A percentile compares a stretch with the other conserved stretches of the same genome.
These are phyloP conservation scores for Lenzites betulinus DNA, from an alignment of 768 basidiomycete genomes.

Conservation along the genomic window DNA sequence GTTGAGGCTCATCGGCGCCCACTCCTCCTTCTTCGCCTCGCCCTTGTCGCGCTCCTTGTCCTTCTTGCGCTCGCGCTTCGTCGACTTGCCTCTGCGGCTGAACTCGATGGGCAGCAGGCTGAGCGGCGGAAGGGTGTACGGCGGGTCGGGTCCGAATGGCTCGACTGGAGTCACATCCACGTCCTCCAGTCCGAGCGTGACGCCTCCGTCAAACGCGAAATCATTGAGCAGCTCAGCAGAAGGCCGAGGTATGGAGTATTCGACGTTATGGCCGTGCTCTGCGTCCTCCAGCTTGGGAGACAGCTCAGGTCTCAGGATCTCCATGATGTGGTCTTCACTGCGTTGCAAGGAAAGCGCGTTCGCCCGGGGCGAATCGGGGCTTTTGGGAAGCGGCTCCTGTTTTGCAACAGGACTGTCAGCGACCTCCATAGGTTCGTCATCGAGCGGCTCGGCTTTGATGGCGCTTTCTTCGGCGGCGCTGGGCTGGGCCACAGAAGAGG, in stretches of 20 bases:
- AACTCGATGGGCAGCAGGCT: slow-evolving; percentile 58
- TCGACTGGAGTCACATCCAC: background rate
- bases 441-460: slow-evolving; percentile 11
- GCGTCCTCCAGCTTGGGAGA: background rate
- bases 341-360: slow-evolving; percentile 3
- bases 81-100: slow-evolving; percentile 48
- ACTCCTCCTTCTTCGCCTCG: slow-evolving; percentile 59
- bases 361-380: background rate
- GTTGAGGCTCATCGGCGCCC: slow-evolving; percentile 50
- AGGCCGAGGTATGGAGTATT: slow-evolving; percentile 20
- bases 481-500: slow-evolving; percentile 7
- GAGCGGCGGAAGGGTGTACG: slow-evolving; percentile 58
- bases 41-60: slow-evolving; percentile 49
- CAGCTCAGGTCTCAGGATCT: slow-evolving; percentile 9
- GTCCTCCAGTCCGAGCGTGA: slow-evolving; percentile 1
- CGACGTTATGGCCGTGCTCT: background rate
- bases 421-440: slow-evolving; percentile 11
- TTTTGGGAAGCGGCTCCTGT: background rate
- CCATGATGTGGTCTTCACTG: slow-evolving; percentile 18
- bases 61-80: slow-evolving; percentile 51
- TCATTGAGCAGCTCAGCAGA: background rate
- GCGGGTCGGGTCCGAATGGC: slow-evolving; percentile 37
- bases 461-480: slow-evolving; percentile 1
- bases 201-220: slow-evolving; percentile 4
- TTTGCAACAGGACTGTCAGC: background rate